These are phyloP conservation scores for Podospora pseudopauciseta DNA, from an alignment of 495 filamentous ascomycete species.

Conservation along the genomic window DNA sequence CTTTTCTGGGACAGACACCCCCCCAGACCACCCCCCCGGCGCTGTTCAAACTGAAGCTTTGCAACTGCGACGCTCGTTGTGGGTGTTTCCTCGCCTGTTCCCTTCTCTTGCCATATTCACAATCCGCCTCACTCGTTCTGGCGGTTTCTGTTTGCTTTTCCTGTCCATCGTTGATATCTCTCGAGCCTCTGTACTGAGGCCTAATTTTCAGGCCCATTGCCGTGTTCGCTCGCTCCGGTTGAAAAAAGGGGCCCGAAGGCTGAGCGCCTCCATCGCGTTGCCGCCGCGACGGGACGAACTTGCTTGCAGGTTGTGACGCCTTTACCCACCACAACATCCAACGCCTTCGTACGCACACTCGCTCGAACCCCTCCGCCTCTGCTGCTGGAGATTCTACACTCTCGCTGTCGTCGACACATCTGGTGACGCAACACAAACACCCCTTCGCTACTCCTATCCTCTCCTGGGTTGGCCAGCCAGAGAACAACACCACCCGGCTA, in stretches of 20 bases:
- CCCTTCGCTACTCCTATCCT: background rate
- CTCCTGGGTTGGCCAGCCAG: background rate
- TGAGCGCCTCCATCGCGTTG: constrained; percentile 15
- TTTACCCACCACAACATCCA: background rate
- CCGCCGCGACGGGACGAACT: constrained; percentile 18
- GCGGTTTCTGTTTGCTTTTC: constrained; percentile 35
- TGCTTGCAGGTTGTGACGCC: constrained; percentile 5
- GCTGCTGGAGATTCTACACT: background rate
- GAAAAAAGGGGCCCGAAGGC: constrained; percentile 17
- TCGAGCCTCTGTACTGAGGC: background rate
- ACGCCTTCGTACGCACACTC: constrained; percentile 15
- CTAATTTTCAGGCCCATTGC: background rate
- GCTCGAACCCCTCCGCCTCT: constrained; percentile 7
- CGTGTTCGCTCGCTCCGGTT: background rate
- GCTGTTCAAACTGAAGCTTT: constrained; percentile 13
- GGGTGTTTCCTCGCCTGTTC: constrained; percentile 27
- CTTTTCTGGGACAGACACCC: constrained; percentile 18
- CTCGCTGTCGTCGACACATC: background rate
- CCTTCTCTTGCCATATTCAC: constrained; percentile 21
- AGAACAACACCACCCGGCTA: constrained; percentile 1
- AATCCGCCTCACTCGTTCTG: constrained; percentile 49
- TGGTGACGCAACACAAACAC: background rate
- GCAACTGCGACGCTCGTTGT: constrained; percentile 16
- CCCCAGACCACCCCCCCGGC: constrained; percentile 11
- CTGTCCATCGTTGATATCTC: constrained; percentile 5